phyloP scores from a whole-genome alignment of 805 yeast genomes.

The Vanderwaltozyma tropicalis region DNA sequence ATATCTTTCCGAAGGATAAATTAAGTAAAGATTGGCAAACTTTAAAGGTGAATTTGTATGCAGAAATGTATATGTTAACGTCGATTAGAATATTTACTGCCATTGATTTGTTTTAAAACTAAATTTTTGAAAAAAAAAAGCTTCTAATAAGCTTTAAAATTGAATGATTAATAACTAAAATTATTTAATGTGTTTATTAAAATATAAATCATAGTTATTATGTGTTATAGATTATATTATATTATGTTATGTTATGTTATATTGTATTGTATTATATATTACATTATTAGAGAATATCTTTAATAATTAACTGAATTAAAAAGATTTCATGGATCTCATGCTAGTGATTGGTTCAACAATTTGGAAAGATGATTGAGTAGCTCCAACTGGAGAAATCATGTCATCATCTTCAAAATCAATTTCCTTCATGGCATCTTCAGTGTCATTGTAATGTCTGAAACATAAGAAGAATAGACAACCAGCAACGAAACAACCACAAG shows the following conservation, averaged over 20 bases:
- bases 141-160: too few species aligned
- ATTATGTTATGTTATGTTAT: too few species aligned
- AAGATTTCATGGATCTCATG: slow-evolving; percentile 11
- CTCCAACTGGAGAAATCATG: neutral
- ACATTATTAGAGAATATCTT: neutral
- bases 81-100: too few species aligned
- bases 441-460: slow-evolving; percentile 44
- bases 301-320: neutral
- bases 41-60: too few species aligned
- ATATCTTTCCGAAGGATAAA: too few species aligned
- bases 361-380: neutral
- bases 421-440: slow-evolving; percentile 48
- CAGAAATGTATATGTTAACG: too few species aligned
- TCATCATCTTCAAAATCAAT: slow-evolving; percentile 31
- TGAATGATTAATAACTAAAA: neutral
- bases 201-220: neutral
- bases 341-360: slow-evolving; percentile 36
- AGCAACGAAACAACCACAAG: slow-evolving; percentile 45
- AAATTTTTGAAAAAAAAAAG: too few species aligned
- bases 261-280: neutral
- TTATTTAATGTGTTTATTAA: neutral
- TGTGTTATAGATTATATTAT: neutral
- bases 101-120: too few species aligned
- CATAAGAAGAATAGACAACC: slow-evolving; percentile 54
- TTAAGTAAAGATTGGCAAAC: too few species aligned